Evolutionary conservation across 2,329 filamentous ascomycete species (phyloP).

Genomic region (Curvularia sp.): DNA sequence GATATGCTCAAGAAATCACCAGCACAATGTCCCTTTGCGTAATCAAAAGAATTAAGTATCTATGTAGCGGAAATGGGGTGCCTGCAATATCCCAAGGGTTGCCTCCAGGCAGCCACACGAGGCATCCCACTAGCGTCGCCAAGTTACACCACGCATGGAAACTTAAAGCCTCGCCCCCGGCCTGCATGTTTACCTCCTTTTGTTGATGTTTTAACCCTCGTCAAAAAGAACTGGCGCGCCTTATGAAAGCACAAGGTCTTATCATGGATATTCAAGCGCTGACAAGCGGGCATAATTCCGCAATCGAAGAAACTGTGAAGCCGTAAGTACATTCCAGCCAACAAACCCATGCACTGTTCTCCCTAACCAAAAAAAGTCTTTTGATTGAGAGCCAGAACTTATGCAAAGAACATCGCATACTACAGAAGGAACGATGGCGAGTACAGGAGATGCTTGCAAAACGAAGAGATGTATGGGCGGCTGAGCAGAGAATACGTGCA

Average conservation of each 20-base stretch:
- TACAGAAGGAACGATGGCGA: neutral
- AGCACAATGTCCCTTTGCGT: neutral
- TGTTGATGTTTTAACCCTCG: neutral
- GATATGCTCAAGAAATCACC: too few relatives aligned
- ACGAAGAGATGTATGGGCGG: neutral
- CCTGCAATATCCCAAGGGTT: neutral
- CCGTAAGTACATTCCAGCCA: neutral
- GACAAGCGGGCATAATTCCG: neutral
- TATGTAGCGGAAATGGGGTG: neutral
- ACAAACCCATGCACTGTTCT: neutral
- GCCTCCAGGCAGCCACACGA: neutral
- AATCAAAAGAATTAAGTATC: neutral
- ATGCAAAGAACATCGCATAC: neutral
- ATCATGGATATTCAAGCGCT: neutral
- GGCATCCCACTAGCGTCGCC: neutral
- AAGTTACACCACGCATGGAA: too few relatives aligned
- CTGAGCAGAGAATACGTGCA: neutral
- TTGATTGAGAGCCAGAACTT: neutral
- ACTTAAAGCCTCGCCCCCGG: neutral
- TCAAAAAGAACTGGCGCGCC: neutral
- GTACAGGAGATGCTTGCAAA: neutral
- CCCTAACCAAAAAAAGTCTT: neutral
- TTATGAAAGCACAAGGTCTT: neutral
- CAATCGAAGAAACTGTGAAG: neutral
- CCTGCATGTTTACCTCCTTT: neutral